Conservation (phyloP, 2,329 filamentous ascomycete species). For the Talaromyces sp. region DNA sequence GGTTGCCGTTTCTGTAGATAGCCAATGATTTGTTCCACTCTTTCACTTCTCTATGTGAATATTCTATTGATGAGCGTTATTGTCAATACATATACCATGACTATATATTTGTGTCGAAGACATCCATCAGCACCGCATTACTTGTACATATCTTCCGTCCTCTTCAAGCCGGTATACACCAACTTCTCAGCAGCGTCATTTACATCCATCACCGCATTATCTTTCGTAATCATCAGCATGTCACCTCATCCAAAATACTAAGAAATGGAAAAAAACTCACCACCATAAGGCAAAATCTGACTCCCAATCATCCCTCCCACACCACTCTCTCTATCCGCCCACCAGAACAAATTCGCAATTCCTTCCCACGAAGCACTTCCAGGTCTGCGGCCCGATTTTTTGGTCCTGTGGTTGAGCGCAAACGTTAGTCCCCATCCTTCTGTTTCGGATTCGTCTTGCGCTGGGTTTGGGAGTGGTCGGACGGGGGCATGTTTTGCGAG, state of each 20-base stretch:
- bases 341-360: slow-evolving; percentile 55
- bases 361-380: slow-evolving; percentile 53
- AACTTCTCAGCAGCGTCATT: slow-evolving; percentile 9
- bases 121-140: too few relatives aligned
- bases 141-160: slow-evolving; percentile 2
- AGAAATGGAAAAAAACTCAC: slow-evolving; percentile 4
- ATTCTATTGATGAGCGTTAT: background rate
- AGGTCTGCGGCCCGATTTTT: slow-evolving; percentile 45
- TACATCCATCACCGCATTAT: slow-evolving; percentile 9
- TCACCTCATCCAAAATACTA: background rate
- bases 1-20: slow-evolving; percentile 4
- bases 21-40: background rate
- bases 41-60: background rate
- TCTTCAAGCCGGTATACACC: slow-evolving; percentile 7
- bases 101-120: background rate
- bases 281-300: slow-evolving; percentile 48
- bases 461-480: background rate
- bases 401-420: slow-evolving; percentile 32
- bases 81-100: slow-evolving; percentile 3
- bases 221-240: background rate
- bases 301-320: slow-evolving; percentile 49
- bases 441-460: slow-evolving; percentile 30
- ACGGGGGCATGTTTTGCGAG: slow-evolving; percentile 38
- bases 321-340: slow-evolving; percentile 53
- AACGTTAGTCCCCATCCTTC: slow-evolving; percentile 63